These are phyloP conservation scores for Starmerella gropengiesseri DNA, from an alignment of 805 yeast genomes.

Conservation along the genomic window DNA sequence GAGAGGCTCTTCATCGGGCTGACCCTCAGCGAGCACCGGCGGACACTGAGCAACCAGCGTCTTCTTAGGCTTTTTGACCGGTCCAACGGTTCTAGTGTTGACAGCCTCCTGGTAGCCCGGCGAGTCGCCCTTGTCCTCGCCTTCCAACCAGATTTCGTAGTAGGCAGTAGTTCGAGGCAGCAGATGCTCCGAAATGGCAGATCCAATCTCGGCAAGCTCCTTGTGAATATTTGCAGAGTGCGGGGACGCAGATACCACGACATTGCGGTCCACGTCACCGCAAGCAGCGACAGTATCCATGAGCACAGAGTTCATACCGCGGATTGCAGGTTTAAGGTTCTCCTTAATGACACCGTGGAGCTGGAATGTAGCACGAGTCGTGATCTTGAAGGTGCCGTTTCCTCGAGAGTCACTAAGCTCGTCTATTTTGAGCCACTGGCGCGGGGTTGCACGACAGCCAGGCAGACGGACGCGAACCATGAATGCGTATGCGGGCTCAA, in stretches of 20 bases:
- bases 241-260: slow-evolving; percentile 85
- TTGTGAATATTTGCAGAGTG: slow-evolving; percentile 68
- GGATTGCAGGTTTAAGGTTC: slow-evolving; percentile 76
- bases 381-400: slow-evolving; percentile 84
- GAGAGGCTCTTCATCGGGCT: slow-evolving; percentile 71
- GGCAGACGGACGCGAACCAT: slow-evolving; percentile 95
- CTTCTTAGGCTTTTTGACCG: slow-evolving; percentile 54
- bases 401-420: slow-evolving; percentile 69
- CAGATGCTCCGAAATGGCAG: slow-evolving; percentile 63
- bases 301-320: slow-evolving; percentile 82
- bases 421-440: slow-evolving; percentile 81
- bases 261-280: slow-evolving; percentile 97
- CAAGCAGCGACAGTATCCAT: slow-evolving; percentile 96
- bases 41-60: slow-evolving; percentile 80
- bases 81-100: slow-evolving; percentile 56
- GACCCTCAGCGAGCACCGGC: slow-evolving; percentile 23
- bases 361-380: slow-evolving; percentile 96
- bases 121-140: slow-evolving; percentile 53
- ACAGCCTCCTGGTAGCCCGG: slow-evolving; percentile 53
- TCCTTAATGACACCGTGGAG: slow-evolving; percentile 89
- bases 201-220: slow-evolving; percentile 56
- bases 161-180: slow-evolving; percentile 90
- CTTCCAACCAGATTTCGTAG: slow-evolving; percentile 93
- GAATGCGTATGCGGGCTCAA: slow-evolving; percentile 93
- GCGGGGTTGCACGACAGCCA: slow-evolving; percentile 80